Evolutionary conservation across 2,329 filamentous ascomycete genomes (phyloP).

Genomic region (Cladosporium oxysporum): DNA sequence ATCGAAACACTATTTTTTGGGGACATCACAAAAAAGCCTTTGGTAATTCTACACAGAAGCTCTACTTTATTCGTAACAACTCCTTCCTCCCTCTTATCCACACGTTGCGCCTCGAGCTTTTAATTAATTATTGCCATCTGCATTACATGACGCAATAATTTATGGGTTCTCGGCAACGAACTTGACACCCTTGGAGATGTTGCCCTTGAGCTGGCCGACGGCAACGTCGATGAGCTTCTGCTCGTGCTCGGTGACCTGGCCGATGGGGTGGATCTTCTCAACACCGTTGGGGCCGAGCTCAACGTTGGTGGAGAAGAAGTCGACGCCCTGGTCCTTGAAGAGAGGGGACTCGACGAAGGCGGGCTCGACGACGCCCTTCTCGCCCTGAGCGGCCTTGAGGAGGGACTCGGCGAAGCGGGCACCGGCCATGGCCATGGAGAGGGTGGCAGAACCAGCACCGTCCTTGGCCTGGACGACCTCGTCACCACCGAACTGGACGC

Average conservation of each 20-base stretch:
- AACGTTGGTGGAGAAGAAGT: constrained; percentile 95
- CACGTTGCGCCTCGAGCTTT: neutral
- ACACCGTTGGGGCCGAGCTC: constrained; percentile 96
- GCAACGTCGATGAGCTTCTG: constrained; percentile 84
- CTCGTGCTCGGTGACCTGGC: constrained; percentile 81
- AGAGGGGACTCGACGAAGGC: constrained; percentile 96
- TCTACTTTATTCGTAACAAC: constrained; percentile 20
- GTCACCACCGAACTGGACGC: constrained; percentile 98
- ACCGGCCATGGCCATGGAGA: constrained; percentile 98
- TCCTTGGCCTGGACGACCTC: constrained; percentile 99
- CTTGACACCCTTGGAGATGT: constrained; percentile 87
- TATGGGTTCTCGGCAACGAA: constrained; percentile 62
- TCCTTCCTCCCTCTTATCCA: constrained; percentile 12
- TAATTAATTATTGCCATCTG: neutral
- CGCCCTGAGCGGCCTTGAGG: constrained; percentile 86
- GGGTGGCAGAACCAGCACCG: constrained; percentile 92
- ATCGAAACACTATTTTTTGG: neutral
- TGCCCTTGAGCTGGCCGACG: constrained; percentile 82
- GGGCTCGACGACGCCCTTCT: constrained; percentile 94
- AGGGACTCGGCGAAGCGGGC: constrained; percentile 83
- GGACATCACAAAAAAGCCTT: constrained; percentile 14
- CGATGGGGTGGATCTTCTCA: constrained; percentile 86
- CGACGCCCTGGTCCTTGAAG: constrained; percentile 96
- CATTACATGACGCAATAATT: constrained; percentile 17
- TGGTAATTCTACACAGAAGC: constrained; percentile 19